phyloP scores from a whole-genome alignment of 371 early-diverging fungal species.

The Rhizopus sp. region DNA sequence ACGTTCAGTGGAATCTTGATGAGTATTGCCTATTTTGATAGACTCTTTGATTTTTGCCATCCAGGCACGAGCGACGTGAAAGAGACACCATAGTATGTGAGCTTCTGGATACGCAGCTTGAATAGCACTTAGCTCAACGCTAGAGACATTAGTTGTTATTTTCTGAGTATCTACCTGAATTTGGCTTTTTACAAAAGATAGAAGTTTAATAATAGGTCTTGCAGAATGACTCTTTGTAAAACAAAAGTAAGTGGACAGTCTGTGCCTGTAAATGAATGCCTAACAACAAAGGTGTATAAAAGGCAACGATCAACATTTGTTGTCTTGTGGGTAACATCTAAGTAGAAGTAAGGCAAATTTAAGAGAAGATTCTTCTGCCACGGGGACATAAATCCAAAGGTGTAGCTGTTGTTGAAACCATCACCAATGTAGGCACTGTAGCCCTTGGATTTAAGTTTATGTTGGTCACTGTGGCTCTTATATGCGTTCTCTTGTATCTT shows the following conservation, averaged over 20 bases:
- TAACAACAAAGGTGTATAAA: slow-evolving; percentile 4
- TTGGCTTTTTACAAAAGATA: slow-evolving; percentile 1
- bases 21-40: slow-evolving; percentile 1
- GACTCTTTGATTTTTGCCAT: background rate
- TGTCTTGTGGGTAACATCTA: slow-evolving; percentile 2
- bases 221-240: slow-evolving; percentile 1
- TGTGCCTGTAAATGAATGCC: slow-evolving; percentile 3
- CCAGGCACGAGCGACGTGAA: slow-evolving; percentile 11
- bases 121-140: slow-evolving; percentile 3
- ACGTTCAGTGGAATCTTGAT: background rate
- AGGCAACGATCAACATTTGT: slow-evolving; percentile 2
- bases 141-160: slow-evolving; percentile 6
- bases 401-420: background rate
- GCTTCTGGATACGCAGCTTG: background rate
- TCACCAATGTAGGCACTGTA: background rate
- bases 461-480: background rate
- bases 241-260: slow-evolving; percentile 10
- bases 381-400: slow-evolving; percentile 1
- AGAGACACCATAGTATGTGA: slow-evolving; percentile 3
- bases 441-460: background rate
- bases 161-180: background rate
- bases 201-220: background rate
- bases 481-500: slow-evolving; percentile 3
- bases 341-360: background rate
- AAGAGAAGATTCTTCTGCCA: slow-evolving; percentile 2